Conservation (phyloP, 176 grass and related monocot species). For the Carex cristatella region DNA sequence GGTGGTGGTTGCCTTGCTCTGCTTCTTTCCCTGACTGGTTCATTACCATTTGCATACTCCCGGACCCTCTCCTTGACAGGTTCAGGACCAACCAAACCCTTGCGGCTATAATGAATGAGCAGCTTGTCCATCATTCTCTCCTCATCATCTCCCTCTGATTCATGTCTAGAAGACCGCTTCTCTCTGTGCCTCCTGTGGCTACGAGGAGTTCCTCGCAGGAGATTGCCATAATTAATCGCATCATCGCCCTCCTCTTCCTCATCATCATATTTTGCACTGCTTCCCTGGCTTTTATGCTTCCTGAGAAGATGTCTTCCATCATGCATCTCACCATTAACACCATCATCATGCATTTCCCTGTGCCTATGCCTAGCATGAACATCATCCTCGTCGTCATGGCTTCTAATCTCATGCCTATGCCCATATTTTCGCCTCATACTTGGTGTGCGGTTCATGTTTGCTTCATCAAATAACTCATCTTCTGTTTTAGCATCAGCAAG, state of each 20-base stretch:
- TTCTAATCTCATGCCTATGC: conserved; percentile 19
- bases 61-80: conserved; percentile 4
- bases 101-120: conserved; percentile 70
- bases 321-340: conserved; percentile 16
- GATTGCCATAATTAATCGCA: conserved; percentile 65
- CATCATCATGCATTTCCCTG: conserved; percentile 16
- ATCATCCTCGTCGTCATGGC: conserved; percentile 31
- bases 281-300: conserved; percentile 32
- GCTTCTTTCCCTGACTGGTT: conserved; percentile 21
- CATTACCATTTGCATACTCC: not conserved
- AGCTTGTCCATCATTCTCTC: conserved; percentile 84
- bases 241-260: conserved; percentile 32
- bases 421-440: conserved; percentile 36
- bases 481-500: conserved; percentile 15
- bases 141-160: conserved; percentile 38
- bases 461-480: conserved; percentile 27
- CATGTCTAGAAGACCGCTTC: conserved; percentile 25
- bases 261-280: conserved; percentile 26
- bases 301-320: conserved; percentile 27
- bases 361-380: conserved; percentile 21
- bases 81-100: conserved; percentile 41
- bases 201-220: conserved; percentile 32
- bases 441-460: conserved; percentile 18
- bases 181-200: conserved; percentile 41
- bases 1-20: not conserved